Base-by-base conservation (phyloP, 2,329 filamentous ascomycete species). In the Akanthomyces lecanii region DNA sequence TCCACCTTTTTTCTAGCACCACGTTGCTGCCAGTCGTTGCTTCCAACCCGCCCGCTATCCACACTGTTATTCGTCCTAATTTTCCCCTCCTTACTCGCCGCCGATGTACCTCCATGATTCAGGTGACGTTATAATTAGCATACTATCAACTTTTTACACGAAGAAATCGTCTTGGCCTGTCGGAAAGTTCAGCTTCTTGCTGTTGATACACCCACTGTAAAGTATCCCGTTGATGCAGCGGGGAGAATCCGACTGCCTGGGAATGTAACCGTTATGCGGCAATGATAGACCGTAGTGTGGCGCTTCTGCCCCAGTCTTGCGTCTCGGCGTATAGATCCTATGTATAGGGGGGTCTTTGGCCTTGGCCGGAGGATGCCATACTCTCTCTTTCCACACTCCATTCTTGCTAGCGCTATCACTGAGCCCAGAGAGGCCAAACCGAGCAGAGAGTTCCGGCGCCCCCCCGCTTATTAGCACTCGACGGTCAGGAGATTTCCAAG, bases 251-350 rank as follows among this genome's bases (percentile, higher is more conserved):
- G 58, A 51, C 40, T 28, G n/a, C 25, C 40, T 61, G 40, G 58
- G n/a, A 61, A 61, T 45, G 58, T 25, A 21, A 53, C 38, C 16
- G 16, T 44, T 44, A 8, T 56, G 52, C 52, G 53, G 61, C 48
- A 63, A 58, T 53, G 48, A 40, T 50, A 40, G 48, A 36, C 44
- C 53, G 48, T 33, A 23, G 23, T 45, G 61, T 63, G 61, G 61
- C 61, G 61, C 61, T 58, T 58, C 47, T 38, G 54, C 61, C 61
- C 61, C 61, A 59, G 36, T 58, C 11, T 45, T 58, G 54, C 53
- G 61, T 53, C 61, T 63, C 54, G 61, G 61, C 61, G 61, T 57
- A 58, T 59, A 63, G 40, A 59, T 58, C 21, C 47, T 47, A 59
- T 36, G 47, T 59, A 63, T 53, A 63, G 61, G 61, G 54, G 60